phyloP scores from a whole-genome alignment of 148 eudicot species.

The Hydrangea macrophylla region DNA sequence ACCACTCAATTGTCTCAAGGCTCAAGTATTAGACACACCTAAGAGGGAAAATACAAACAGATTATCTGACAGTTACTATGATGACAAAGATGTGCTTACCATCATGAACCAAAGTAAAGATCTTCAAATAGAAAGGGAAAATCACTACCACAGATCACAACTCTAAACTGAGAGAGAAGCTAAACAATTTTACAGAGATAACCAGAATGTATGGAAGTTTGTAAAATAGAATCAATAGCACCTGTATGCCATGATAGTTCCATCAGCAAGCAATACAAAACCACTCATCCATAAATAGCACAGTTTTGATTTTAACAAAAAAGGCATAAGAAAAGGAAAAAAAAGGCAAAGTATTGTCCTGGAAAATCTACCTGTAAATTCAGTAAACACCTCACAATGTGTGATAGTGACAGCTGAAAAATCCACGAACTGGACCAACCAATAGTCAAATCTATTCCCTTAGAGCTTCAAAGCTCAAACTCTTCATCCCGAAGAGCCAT shows the following conservation, averaged over 20 bases:
- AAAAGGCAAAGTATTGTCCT: not conserved
- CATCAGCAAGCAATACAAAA: not conserved
- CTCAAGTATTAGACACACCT: not conserved
- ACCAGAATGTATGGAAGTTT: not conserved
- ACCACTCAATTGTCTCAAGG: too few relatives aligned
- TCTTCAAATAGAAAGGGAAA: not conserved
- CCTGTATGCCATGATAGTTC: not conserved
- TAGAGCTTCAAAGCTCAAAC: conserved; percentile 62
- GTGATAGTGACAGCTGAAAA: not conserved
- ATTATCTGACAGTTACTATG: not conserved
- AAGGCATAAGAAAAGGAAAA: not conserved
- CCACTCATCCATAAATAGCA: not conserved
- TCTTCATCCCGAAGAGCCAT: conserved; percentile 87
- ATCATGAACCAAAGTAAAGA: not conserved
- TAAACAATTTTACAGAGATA: not conserved
- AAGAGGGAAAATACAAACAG: not conserved
- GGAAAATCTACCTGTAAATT: conserved; percentile 15
- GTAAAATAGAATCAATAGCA: not conserved
- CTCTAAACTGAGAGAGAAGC: not conserved
- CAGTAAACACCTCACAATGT: conserved; percentile 22
- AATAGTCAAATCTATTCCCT: not conserved
- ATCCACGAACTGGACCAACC: conserved; percentile 3
- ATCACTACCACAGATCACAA: too few relatives aligned
- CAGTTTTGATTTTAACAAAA: not conserved
- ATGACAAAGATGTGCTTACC: not conserved